A percentile compares a stretch with the other conserved stretches of the same genome.
phyloP scores from a whole-genome alignment of 1,284 basidiomycete species.

The Fistulinella cinereoalba region DNA sequence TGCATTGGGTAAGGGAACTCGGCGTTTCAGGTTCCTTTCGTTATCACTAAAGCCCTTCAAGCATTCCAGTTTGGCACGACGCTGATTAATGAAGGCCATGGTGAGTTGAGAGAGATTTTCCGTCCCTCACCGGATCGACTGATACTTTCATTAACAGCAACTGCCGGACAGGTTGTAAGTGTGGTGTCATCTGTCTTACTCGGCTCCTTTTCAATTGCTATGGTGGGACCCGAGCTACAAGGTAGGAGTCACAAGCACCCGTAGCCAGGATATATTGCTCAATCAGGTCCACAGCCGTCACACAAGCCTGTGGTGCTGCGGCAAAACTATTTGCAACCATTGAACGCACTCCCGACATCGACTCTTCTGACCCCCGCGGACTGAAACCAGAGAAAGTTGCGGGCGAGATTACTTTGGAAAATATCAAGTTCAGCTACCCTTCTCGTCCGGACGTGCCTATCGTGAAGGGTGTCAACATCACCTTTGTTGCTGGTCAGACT shows the following conservation, averaged over 20 bases:
- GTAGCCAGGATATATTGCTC: background rate
- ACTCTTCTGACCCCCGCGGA: conserved; percentile 73
- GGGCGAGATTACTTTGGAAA: conserved; percentile 75
- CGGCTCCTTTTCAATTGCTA: conserved; percentile 85
- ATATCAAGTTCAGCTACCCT: conserved; percentile 89
- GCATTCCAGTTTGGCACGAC: conserved; percentile 84
- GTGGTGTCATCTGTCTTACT: conserved; percentile 85
- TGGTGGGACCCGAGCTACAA: conserved; percentile 81
- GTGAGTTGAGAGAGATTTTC: conserved; percentile 34
- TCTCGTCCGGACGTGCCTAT: conserved; percentile 84
- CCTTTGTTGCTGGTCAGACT: conserved; percentile 76
- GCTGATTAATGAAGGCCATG: conserved; percentile 64
- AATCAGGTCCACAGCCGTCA: conserved; percentile 52
- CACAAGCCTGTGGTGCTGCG: conserved; percentile 82
- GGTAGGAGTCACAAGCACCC: conserved; percentile 40
- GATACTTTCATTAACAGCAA: conserved; percentile 39
- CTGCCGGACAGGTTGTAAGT: conserved; percentile 74
- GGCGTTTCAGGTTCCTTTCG: background rate
- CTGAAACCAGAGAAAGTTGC: conserved; percentile 68
- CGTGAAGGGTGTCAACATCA: conserved; percentile 69
- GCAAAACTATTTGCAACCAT: conserved; percentile 93
- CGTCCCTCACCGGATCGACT: background rate
- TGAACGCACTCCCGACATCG: conserved; percentile 83
- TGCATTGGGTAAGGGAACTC: conserved; percentile 50
- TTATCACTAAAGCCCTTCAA: conserved; percentile 26